Base-by-base conservation (phyloP, 192 early-diverging fungal species). In the Dissophora ornata region DNA sequence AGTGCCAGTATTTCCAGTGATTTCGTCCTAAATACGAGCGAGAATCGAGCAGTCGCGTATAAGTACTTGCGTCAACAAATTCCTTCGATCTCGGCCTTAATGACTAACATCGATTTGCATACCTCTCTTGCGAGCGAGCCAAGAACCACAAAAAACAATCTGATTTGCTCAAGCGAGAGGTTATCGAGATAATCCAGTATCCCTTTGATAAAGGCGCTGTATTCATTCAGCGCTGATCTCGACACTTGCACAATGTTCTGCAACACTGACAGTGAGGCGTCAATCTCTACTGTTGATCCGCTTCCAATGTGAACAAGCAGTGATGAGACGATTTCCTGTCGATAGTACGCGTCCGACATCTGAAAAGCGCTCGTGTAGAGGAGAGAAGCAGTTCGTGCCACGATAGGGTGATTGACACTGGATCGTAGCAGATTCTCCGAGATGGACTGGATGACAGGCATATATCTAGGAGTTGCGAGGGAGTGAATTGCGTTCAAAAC, bases 241-340 rank as follows among this genome's bases (percentile, higher is more conserved):
- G 86, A 80, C 1, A 40, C 57, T 16, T 81, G 61, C 4, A 86
- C 88, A 11, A 94, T 81, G 16, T 83, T 65, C 45, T 87, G 71
- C 22, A 86, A 63, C 2, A 88, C 85, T 9, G 80, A 71, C 15
- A 91, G 45, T 0, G 91, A 87, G 1, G 89, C 85, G 65, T 91
- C 86, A 21, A 91, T 82, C 50, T 92, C 90, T 55, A 81, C 70
- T 10, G 57, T 54, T 18, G 75, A 83, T 9, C 90, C 90, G 48
- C 91, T 92, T 38, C 91, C 92, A 42, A 94, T 90, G 57, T 94
- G 92, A 18, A 88, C 87, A 1, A 91, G 89, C 30, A 94, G 66
- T n/a, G 87, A 87, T n/a, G 86, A 89, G 42, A 92, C 79, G 24
- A 92, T 90, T 79, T 94, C 92, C 54, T 91, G 91, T n/a, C 89